A percentile compares a stretch with the other conserved stretches of the same genome.
Conservation (phyloP, 1,284 basidiomycete species). For the Malassezia obtusa region DNA sequence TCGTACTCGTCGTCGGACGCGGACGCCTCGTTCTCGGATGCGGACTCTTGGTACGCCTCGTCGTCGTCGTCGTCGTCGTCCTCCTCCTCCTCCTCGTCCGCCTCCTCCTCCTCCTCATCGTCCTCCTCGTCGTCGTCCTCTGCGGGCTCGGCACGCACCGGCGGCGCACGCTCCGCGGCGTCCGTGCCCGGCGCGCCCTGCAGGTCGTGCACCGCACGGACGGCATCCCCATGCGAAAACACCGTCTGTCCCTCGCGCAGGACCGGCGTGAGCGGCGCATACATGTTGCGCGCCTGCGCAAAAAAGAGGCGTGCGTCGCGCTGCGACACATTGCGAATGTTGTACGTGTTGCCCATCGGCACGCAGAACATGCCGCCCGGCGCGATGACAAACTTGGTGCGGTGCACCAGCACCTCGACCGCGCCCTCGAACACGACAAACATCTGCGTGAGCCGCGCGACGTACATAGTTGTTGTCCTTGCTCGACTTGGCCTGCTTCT, state of each 20-base stretch:
- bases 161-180: too few relatives aligned
- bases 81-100: neutral
- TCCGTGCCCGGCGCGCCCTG: neutral
- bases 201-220: neutral
- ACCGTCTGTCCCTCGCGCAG: constrained; percentile 7
- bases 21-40: neutral
- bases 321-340: constrained; percentile 73
- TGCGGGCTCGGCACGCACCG: too few relatives aligned
- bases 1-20: constrained; percentile 5
- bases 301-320: constrained; percentile 79
- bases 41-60: neutral
- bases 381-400: constrained; percentile 65
- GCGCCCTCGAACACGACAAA: constrained; percentile 56
- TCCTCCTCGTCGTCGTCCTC: too few relatives aligned
- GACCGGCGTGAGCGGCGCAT: constrained; percentile 11
- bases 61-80: neutral
- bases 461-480: constrained; percentile 92
- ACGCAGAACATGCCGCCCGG: constrained; percentile 81
- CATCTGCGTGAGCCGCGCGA: constrained; percentile 24
- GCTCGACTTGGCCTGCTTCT: constrained; percentile 76
- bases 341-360: constrained; percentile 82
- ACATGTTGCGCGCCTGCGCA: constrained; percentile 68
- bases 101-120: neutral
- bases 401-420: constrained; percentile 71
- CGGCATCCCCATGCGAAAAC: constrained; percentile 10